These are phyloP conservation scores for Phytophthora sansomeana DNA, from an alignment of 352 stramenopile genomes.

Conservation along the genomic window DNA sequence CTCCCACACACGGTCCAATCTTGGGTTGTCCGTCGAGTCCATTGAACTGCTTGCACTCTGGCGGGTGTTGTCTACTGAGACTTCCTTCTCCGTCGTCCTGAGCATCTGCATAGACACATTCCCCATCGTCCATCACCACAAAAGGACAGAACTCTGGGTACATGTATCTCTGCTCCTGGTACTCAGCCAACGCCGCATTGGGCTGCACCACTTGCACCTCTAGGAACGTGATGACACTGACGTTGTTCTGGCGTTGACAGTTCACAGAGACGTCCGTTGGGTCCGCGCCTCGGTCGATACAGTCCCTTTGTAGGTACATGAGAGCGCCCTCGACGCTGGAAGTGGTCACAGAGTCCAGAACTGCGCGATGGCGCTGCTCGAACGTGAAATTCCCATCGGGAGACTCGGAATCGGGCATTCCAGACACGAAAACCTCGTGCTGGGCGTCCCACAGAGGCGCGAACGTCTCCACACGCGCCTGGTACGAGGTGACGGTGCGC, in stretches of 20 bases:
- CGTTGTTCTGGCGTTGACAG: conserved; percentile 66
- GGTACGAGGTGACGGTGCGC: conserved; percentile 54
- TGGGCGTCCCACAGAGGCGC: conserved; percentile 58
- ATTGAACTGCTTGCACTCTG: conserved; percentile 76
- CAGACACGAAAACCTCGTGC: conserved; percentile 59
- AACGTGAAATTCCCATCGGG: conserved; percentile 38
- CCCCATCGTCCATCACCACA: conserved; percentile 64
- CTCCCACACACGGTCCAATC: conserved; percentile 69
- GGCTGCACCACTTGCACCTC: conserved; percentile 71
- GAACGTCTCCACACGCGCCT: conserved; percentile 66
- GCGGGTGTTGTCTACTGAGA: conserved; percentile 27
- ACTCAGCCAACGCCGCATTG: conserved; percentile 66
- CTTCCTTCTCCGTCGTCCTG: conserved; percentile 23
- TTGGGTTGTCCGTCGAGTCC: conserved; percentile 59
- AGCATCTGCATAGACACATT: conserved; percentile 50
- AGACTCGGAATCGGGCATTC: conserved; percentile 24
- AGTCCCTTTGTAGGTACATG: conserved; percentile 79
- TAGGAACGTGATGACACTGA: conserved; percentile 69
- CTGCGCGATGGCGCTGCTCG: conserved; percentile 52
- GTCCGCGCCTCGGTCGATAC: conserved; percentile 58
- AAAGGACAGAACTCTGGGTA: conserved; percentile 82
- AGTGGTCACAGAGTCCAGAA: conserved; percentile 74
- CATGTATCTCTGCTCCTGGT: conserved; percentile 58
- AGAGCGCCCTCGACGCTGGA: conserved; percentile 73
- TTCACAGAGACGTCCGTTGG: conserved; percentile 25